Base-by-base conservation (phyloP, 805 yeast species). In the Sugiyamaella floridensis region DNA sequence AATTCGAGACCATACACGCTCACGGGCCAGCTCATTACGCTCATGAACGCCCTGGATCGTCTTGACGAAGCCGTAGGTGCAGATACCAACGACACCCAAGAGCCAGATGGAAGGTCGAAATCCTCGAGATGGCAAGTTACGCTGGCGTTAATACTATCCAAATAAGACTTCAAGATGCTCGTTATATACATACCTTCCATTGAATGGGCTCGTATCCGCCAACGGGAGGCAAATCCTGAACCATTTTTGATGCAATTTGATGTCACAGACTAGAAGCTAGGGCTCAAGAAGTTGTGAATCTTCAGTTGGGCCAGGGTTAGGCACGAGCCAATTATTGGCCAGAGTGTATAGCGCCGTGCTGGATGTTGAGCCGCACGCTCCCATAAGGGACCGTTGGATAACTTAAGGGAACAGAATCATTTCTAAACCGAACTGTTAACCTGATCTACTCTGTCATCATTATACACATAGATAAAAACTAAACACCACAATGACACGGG, bases 121-220 rank as follows among this genome's bases (percentile, higher is more conserved):
- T 2, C 96, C 96, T 60, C 96, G 76, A 1, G 92, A 73, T 20
- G 96, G 96, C 47, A 88, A 71, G 68, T 87, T 84, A 67, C 95
- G 80, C 72, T 67, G 50, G 15, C 47, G 26, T 45, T 15, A 26
- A 41, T 19, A 18, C 26, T 2, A 5, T 32, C 37, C 37, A 2
- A 10, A 11, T 11, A 32, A 32, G 37, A 5, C 12, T 3, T 6
- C 11, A 34, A 16, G 12, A 26, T n/a, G 46, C n/a, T 16, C 4
- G 28, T 11, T 10, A 16, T 7, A 11, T 40, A 49, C 69, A 43
- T 54, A 68, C 71, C 67, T 84, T 85, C 95, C 95, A 88, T 72
- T 87, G 96, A 55, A 88, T 79, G 44, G 86, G 85, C 58, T 85
- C 89, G 64, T 88, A 87, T 56, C 96, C 95, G 53, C 86, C 88